Percentiles rank a stretch among this genome's conserved stretches.
phyloP scores from a whole-genome alignment of 2,329 filamentous ascomycete genomes.

The Aspergillus sp. region DNA sequence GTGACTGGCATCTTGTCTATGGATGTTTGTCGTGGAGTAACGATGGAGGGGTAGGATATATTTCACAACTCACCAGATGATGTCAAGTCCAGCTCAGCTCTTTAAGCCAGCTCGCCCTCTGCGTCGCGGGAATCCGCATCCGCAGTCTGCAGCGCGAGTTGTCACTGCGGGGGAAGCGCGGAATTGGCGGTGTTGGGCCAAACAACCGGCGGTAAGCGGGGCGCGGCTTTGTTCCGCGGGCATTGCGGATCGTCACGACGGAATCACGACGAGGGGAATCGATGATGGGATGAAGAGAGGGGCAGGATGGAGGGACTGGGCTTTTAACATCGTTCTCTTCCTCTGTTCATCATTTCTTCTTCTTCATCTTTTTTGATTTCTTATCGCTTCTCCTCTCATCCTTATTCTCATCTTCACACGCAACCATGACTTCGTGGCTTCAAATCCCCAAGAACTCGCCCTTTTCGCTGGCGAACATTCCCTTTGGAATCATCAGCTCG shows the following conservation, averaged over 20 bases:
- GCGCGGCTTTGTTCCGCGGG: conserved; percentile 7
- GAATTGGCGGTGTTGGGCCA: not conserved
- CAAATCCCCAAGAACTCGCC: conserved; percentile 56
- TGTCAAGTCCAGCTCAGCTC: not conserved
- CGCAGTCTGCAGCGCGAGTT: not conserved
- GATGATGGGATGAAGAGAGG: not conserved
- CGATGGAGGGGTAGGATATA: too few species aligned
- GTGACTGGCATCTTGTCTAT: conserved; percentile 56
- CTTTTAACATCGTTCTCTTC: conserved; percentile 4
- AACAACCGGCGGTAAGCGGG: conserved; percentile 15
- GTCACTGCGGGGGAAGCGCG: not conserved
- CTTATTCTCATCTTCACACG: conserved; percentile 12
- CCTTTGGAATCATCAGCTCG: conserved; percentile 76
- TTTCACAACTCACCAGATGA: too few species aligned
- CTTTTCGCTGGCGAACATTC: conserved; percentile 76
- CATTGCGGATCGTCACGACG: not conserved
- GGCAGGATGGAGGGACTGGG: not conserved
- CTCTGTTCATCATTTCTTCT: not conserved
- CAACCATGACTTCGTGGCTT: conserved; percentile 53
- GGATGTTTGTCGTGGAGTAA: not conserved
- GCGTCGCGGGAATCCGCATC: conserved; percentile 4
- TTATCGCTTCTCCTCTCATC: not conserved
- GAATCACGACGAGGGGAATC: not conserved
- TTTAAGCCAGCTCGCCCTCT: not conserved
- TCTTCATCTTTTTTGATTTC: not conserved